A percentile compares a stretch with the other conserved stretches of the same genome.
phyloP scores from a whole-genome alignment of 495 filamentous ascomycete species.

The Chlorociboria aeruginascens region DNA sequence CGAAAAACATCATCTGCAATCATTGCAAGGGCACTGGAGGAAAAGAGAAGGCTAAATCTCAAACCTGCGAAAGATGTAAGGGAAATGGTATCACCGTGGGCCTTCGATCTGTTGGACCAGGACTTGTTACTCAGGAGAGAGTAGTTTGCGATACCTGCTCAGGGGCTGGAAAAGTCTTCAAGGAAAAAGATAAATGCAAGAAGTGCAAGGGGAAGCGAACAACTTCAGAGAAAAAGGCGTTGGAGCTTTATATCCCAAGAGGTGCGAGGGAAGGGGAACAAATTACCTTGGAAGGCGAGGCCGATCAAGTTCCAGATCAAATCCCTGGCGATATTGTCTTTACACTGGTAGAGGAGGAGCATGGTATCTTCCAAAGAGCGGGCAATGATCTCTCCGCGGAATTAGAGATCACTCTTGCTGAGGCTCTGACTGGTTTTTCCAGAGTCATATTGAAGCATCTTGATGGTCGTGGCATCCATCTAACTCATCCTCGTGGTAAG shows the following conservation, averaged over 20 bases:
- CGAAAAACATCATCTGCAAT: conserved; percentile 81
- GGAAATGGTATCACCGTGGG: conserved; percentile 63
- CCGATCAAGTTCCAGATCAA: conserved; percentile 83
- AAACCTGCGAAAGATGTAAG: conserved; percentile 71
- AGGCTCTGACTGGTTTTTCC: conserved; percentile 80
- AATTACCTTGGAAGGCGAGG: conserved; percentile 86
- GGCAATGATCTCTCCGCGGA: conserved; percentile 75
- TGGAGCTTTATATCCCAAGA: conserved; percentile 92
- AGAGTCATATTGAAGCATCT: conserved; percentile 87
- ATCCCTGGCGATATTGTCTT: conserved; percentile 84
- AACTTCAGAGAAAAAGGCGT: conserved; percentile 71
- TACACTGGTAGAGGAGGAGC: conserved; percentile 66
- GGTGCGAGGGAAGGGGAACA: conserved; percentile 81
- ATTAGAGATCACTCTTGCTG: conserved; percentile 66
- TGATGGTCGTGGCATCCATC: conserved; percentile 80
- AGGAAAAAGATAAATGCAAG: conserved; percentile 93
- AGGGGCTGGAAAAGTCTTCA: conserved; percentile 70
- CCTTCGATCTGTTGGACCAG: conserved; percentile 66
- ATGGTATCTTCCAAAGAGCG: conserved; percentile 66
- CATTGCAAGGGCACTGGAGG: conserved; percentile 83
- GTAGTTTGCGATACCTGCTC: conserved; percentile 67
- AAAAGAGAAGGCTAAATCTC: conserved; percentile 81
- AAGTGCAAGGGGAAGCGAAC: conserved; percentile 92
- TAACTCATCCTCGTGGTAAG: conserved; percentile 63
- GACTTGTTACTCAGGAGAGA: conserved; percentile 64